Percentiles rank a stretch among this genome's conserved stretches.
Evolutionary conservation across 2,329 filamentous ascomycete species (phyloP).

Genomic region (Thelonectria blattea): DNA sequence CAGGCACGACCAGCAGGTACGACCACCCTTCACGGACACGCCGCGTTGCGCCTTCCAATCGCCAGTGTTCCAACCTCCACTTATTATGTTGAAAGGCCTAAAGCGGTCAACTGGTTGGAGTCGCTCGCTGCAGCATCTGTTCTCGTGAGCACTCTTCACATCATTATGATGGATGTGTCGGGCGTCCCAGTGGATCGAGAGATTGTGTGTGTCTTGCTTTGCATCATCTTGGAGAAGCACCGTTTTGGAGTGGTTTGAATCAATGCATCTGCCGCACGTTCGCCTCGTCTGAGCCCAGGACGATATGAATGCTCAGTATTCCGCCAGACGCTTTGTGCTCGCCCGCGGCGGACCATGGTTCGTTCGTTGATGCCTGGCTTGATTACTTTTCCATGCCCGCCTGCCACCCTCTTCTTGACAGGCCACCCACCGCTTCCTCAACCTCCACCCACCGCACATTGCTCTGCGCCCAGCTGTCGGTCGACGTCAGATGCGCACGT

Average conservation of each 20-base stretch:
- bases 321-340: not conserved
- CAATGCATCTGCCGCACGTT: conserved; percentile 14
- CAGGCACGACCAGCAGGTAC: not conserved
- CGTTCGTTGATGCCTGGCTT: conserved; percentile 2
- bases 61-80: not conserved
- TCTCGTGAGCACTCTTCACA: not conserved
- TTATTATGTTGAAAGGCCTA: not conserved
- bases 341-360: not conserved
- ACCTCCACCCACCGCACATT: conserved; percentile 17
- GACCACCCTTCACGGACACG: conserved; percentile 4
- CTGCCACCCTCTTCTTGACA: too few relatives aligned
- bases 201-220: conserved; percentile 4
- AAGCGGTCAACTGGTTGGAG: not conserved
- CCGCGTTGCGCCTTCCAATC: not conserved
- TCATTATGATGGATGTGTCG: not conserved
- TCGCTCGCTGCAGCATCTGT: not conserved
- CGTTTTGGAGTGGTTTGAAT: conserved; percentile 8
- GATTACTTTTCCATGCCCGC: conserved; percentile 16
- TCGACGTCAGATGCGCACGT: conserved; percentile 17
- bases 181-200: not conserved
- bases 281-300: conserved; percentile 7
- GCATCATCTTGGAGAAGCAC: not conserved
- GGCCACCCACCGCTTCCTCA: conserved; percentile 23
- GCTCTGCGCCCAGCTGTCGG: conserved; percentile 8
- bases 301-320: not conserved